Percentiles rank a stretch among this genome's conserved stretches.
These are phyloP conservation scores for Alternaria solani DNA, from an alignment of 2,329 filamentous ascomycete species.

Conservation along the genomic window DNA sequence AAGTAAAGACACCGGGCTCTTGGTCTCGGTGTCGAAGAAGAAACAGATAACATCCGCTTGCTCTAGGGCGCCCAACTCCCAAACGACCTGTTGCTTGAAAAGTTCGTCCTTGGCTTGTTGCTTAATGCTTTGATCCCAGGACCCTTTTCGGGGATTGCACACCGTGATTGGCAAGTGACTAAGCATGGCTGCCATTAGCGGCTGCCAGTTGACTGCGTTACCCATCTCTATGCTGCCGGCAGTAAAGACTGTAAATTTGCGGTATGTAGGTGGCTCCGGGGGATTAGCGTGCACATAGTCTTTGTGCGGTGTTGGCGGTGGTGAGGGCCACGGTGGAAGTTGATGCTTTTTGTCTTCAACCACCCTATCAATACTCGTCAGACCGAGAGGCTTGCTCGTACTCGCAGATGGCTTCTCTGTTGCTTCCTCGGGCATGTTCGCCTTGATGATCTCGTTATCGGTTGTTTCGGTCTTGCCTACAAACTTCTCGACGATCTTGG, in stretches of 20 bases:
- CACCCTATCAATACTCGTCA: constrained; percentile 27
- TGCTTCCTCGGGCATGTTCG: constrained; percentile 2
- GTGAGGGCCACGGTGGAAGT: constrained; percentile 25
- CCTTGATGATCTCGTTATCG: neutral
- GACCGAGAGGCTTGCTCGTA: neutral
- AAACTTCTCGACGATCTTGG: constrained; percentile 1
- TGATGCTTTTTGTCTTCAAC: constrained; percentile 34
- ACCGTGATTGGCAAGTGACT: constrained; percentile 59
- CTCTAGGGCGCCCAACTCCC: constrained; percentile 68
- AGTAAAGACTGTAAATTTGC: constrained; percentile 61
- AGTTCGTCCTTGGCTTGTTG: constrained; percentile 53
- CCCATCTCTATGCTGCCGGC: constrained; percentile 64
- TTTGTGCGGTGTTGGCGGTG: constrained; percentile 17
- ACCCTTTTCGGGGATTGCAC: constrained; percentile 63
- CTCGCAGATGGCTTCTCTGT: neutral
- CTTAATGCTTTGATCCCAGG: constrained; percentile 65
- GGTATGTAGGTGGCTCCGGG: constrained; percentile 23
- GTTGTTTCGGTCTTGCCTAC: constrained; percentile 5
- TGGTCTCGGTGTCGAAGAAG: constrained; percentile 63
- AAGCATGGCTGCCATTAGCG: constrained; percentile 54
- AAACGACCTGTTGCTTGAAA: constrained; percentile 65
- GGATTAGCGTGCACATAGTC: constrained; percentile 29
- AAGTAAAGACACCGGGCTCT: constrained; percentile 66
- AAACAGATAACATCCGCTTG: constrained; percentile 63
- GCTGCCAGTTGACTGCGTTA: constrained; percentile 62